Evolutionary conservation across 495 filamentous ascomycete genomes (phyloP), one percentile per base, ranked within the genome.

Genomic region (Xylaria palmicola): DNA sequence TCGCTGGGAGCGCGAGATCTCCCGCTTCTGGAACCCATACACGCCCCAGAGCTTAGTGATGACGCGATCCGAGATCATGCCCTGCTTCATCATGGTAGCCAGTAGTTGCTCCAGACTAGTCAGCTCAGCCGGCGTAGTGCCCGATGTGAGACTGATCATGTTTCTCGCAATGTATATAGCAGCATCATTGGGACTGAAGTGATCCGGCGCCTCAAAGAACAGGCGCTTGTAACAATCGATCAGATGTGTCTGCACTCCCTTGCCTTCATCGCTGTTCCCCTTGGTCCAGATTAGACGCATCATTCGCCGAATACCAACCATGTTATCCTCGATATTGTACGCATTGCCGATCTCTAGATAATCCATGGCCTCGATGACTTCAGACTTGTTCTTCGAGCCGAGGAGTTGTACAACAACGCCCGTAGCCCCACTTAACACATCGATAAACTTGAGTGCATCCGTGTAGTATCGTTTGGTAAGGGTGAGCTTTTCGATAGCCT

Each of bases 291-390:
- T 98, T 40, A 98, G 80, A 40, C 92, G 85, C 41, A 99, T 84
- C 94, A 99, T 99, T 54, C 90, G 84, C 43, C 92, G 85, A 65
- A 98, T 97, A 54, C 94, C 94, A 55, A 86, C 71, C 70, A 93
- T 90, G 62, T 94, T 91, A 49, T 92, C 90, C 72, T 97, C 90
- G 44, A 99, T 85, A 72, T 93, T 93, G 83, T 97, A 97, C 6
- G 90, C 92, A 73, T 99, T 92, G 36, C 93, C 84, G 30, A 96
- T 86, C 59, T 93, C 91, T 66, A 98, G 96, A 74, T 94, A 98
- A 68, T 99, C 94, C 92, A 99, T 99, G 3, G 94, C 95, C 69
- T 98, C 95, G 57, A 98, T 96, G 24, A 97, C 90, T 72, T 99
- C 94, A 62, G 88, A 95, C 79, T 98, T 98, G 78, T 98, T 99